Evolutionary conservation across 768 basidiomycete genomes (phyloP), one percentile per base, ranked within the genome.

Genomic region (Mycena rosella): DNA sequence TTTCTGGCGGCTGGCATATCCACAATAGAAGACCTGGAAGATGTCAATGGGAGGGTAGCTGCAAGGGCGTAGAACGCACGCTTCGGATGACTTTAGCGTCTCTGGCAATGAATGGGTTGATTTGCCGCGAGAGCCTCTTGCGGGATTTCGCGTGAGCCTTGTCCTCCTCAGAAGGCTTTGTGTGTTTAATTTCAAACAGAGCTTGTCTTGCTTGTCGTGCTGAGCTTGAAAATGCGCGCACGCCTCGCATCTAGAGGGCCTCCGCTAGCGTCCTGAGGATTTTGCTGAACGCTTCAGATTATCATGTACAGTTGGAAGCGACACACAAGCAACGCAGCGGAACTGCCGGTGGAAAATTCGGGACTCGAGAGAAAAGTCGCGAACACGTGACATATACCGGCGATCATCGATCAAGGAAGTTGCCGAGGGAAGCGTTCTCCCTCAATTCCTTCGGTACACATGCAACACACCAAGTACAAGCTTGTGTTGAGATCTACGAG

Each of bases 201-300:
- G 45, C n/a, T 45, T 61, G 65, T 10, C 38, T 44, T 32, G 45
- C 24, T 20, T 53, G 44, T 9, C 44, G 47, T 20, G 52, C 32
- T 27, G 59, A 60, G 53, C 20, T 61, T 14, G 44, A 67, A n/a
- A 67, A 67, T 22, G 65, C 34, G 59, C 65, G 65, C 32, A 40
- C 42, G 24, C 38, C n/a, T 22, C 47, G 58, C 65, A 60, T 60
- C n/a, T 26, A 24, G 10, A n/a, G 26, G 3, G 32, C 14, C 22
- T 53, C 32, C 52, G 20, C 3, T 5, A 1, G n/a, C n/a, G n/a
- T n/a, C n/a, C n/a, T n/a, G n/a, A n/a, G n/a, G n/a, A n/a, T n/a
- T n/a, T n/a, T n/a, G n/a, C n/a, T n/a, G n/a, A n/a, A n/a, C n/a
- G n/a, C n/a, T n/a, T n/a, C n/a, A n/a, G n/a, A n/a, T n/a, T n/a